Base-by-base conservation (phyloP, 1,139 yeast genomes). In the Candida buenavistaensis region DNA sequence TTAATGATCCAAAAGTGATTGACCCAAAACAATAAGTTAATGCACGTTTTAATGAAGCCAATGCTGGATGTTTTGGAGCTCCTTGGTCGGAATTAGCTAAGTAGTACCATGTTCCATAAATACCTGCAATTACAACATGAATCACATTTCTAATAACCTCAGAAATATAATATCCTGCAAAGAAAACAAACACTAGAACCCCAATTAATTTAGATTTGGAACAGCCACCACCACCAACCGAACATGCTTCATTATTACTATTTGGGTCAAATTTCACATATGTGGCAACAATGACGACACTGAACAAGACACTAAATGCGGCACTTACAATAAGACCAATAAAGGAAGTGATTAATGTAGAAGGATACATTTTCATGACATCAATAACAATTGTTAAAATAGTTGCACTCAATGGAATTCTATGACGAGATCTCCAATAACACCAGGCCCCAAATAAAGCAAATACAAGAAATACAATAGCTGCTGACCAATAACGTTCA, bases 21-120 rank as follows among this genome's bases (percentile, higher is more conserved):
- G 96, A 86, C 0, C 97, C 97, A 54, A 89, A 84, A 26, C 94
- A 85, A 54, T 82, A 86, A 2, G 96, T 84, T 65, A 87, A 62
- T 1, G 96, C 87, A 48, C 96, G 74, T 52, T 78, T 81, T 47
- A 90, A 78, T 2, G 96, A 83, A 5, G 95, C 90, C 38, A 80
- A 59, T 1, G 95, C 94, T 7, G 95, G 95, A 64, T 77, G 76
- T 47, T 62, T 74, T 23, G 96, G 96, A 66, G 82, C 76, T 5
- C 95, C 95, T 51, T 83, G 85, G 52, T 83, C 90, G 2, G 89
- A 75, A 44, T 72, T 74, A 29, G 87, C 75, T 54, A 85, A 69
- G 57, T 84, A 89, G 60, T 87, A 89, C 96, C 97, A 89, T 4
- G 94, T 78, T 14, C 97, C 97, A 55, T 77, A 90, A 23, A 89